A percentile compares a stretch with the other conserved stretches of the same genome.
Conservation (phyloP, 768 basidiomycete genomes). For the Boletus vermiculosoides region DNA sequence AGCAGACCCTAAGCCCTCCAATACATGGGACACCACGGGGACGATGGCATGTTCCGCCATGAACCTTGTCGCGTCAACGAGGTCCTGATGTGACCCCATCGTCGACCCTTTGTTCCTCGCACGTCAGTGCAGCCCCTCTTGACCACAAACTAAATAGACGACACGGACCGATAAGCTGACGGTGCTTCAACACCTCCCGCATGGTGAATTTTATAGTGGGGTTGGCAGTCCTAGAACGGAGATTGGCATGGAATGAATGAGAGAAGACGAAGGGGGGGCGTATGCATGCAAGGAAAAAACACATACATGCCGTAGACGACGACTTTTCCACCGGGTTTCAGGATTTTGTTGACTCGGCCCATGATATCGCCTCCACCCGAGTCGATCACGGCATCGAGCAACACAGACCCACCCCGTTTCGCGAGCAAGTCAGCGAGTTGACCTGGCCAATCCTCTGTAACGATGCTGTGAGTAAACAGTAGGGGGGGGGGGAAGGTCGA, state of each 20-base stretch:
- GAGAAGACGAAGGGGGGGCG: neutral
- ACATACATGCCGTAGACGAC: constrained; percentile 65
- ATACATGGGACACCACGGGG: constrained; percentile 66
- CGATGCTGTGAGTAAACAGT: neutral
- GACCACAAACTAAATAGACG: neutral
- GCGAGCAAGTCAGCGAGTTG: constrained; percentile 46
- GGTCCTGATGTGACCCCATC: constrained; percentile 79
- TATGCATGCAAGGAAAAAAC: neutral
- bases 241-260: constrained; percentile 10
- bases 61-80: constrained; percentile 70
- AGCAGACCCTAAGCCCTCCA: constrained; percentile 62
- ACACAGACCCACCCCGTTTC: constrained; percentile 22
- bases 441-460: constrained; percentile 50
- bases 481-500: too few species aligned
- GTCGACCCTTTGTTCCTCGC: constrained; percentile 57
- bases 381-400: constrained; percentile 65
- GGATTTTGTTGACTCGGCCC: constrained; percentile 43
- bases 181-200: constrained; percentile 73
- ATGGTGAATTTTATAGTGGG: constrained; percentile 68
- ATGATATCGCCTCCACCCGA: constrained; percentile 69
- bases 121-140: constrained; percentile 12
- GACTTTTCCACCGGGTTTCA: constrained; percentile 58
- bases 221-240: constrained; percentile 54
- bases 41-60: constrained; percentile 62
- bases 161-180: constrained; percentile 64